Conservation (phyloP, 2,329 filamentous ascomycete species). For the Aspergillus luchuensis region DNA sequence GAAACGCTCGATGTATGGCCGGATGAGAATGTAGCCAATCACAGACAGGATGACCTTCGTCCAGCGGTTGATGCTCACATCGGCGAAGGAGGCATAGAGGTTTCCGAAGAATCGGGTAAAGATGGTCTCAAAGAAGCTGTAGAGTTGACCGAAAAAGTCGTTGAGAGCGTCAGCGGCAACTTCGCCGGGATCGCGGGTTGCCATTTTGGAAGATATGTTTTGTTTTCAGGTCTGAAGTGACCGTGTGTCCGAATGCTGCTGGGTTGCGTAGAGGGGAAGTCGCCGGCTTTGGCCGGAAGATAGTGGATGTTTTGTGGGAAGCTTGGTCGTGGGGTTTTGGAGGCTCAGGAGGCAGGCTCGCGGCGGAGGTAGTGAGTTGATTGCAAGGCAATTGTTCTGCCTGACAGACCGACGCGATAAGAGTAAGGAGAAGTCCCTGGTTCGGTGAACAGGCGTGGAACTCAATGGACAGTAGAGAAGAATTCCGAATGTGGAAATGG, state of each 20-base stretch:
- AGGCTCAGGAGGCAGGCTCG: neutral
- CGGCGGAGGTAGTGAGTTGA: neutral
- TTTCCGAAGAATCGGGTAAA: constrained; percentile 42
- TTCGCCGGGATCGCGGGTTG: constrained; percentile 26
- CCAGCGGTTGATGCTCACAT: constrained; percentile 50
- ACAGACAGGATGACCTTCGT: constrained; percentile 72
- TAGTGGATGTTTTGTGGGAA: neutral
- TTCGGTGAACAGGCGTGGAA: neutral
- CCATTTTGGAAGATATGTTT: constrained; percentile 24
- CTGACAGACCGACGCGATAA: neutral
- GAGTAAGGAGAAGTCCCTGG: neutral
- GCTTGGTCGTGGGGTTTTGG: neutral
- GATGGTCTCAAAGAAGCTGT: constrained; percentile 26
- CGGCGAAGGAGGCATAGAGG: constrained; percentile 45
- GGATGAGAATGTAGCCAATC: constrained; percentile 71
- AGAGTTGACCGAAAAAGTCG: constrained; percentile 37
- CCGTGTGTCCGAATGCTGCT: constrained; percentile 11
- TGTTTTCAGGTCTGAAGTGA: neutral
- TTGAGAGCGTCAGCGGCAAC: constrained; percentile 27
- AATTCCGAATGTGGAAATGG: constrained; percentile 20
- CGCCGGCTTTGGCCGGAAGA: neutral
- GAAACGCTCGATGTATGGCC: constrained; percentile 72
- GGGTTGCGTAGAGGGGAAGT: constrained; percentile 5
- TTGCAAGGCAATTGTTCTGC: neutral
- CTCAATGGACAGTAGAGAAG: neutral